phyloP scores from a whole-genome alignment of 2,329 filamentous ascomycete genomes.

The Amauroascus verrucosus region DNA sequence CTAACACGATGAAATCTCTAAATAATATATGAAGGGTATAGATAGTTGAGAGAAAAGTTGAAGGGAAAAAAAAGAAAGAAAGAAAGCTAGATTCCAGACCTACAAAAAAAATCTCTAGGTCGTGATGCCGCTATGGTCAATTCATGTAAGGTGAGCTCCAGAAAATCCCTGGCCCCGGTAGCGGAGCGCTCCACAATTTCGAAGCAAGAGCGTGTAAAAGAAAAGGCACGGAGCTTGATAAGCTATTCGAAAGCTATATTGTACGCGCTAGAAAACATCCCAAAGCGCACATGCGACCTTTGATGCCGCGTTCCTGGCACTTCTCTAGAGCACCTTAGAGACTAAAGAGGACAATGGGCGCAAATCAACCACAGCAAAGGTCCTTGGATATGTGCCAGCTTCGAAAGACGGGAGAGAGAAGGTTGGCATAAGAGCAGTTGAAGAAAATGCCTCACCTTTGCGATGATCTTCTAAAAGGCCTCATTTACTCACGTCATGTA shows the following conservation, averaged over 20 bases:
- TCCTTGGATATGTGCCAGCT: not conserved
- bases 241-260: not conserved
- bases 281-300: too few species aligned
- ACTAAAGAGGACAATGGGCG: not conserved
- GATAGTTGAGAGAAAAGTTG: not conserved
- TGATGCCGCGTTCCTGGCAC: too few species aligned
- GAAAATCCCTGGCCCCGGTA: slow-evolving; percentile 7
- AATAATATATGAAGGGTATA: not conserved
- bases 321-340: not conserved
- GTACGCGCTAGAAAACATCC: not conserved
- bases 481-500: not conserved
- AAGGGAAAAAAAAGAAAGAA: not conserved
- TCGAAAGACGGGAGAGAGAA: not conserved
- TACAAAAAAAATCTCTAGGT: not conserved
- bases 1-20: not conserved
- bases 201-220: not conserved
- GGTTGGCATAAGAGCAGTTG: not conserved
- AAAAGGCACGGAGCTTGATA: not conserved
- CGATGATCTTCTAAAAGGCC: not conserved
- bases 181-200: slow-evolving; percentile 7
- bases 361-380: not conserved
- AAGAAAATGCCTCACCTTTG: not conserved
- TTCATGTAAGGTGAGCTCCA: not conserved
- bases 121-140: not conserved
- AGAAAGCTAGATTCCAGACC: not conserved